A percentile compares a stretch with the other conserved stretches of the same genome.
Evolutionary conservation across 768 basidiomycete genomes (phyloP).

Genomic region (Lentinus tigrinus): DNA sequence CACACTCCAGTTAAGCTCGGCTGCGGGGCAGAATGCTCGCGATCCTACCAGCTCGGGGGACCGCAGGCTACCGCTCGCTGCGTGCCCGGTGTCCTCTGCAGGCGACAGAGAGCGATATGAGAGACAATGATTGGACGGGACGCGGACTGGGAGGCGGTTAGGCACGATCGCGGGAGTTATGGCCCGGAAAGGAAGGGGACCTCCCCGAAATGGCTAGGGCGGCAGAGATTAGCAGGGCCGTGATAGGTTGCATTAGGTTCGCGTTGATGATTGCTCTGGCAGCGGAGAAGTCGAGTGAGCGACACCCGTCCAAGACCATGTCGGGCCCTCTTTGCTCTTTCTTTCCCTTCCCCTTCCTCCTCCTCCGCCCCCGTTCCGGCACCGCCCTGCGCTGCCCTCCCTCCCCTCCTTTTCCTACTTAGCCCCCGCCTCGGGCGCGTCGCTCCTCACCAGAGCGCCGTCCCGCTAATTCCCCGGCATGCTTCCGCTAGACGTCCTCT

Average conservation of each 20-base stretch:
- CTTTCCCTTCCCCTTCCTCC: not conserved
- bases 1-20: not conserved
- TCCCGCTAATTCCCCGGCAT: conserved; percentile 7
- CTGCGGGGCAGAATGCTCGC: not conserved
- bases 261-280: not conserved
- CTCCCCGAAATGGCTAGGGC: not conserved
- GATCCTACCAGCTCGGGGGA: not conserved
- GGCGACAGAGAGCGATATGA: too few species aligned
- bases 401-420: conserved; percentile 14
- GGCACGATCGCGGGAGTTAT: not conserved
- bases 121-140: too few species aligned
- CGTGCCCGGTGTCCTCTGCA: too few species aligned
- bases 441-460: not conserved
- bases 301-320: conserved; percentile 1
- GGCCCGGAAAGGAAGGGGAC: not conserved
- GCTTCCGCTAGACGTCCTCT: conserved; percentile 5
- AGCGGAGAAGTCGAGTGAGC: not conserved
- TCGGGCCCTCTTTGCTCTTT: not conserved
- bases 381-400: conserved; percentile 11
- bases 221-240: not conserved
- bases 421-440: not conserved
- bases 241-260: not conserved
- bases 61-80: not conserved
- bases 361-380: conserved; percentile 6
- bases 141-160: too few species aligned